A percentile compares a stretch with the other conserved stretches of the same genome.
phyloP scores from a whole-genome alignment of 177 flowering plant genomes.

The Vitis hybrid region DNA sequence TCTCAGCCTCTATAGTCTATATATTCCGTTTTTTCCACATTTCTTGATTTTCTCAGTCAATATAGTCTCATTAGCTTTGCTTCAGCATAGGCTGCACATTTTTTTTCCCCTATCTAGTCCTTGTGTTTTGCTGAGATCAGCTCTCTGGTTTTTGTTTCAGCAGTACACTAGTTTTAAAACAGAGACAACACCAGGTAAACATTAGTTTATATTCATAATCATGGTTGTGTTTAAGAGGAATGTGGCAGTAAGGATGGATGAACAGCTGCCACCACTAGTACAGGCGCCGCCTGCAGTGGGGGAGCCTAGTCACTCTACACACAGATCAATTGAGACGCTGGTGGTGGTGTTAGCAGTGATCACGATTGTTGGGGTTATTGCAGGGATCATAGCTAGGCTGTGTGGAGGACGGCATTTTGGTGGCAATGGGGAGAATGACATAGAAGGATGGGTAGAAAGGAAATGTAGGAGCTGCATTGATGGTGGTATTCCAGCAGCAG shows the following conservation, averaged over 20 bases:
- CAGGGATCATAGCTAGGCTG: constrained; percentile 64
- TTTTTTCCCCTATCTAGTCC: too few relatives aligned
- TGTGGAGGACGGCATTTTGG: constrained; percentile 64
- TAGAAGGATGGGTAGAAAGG: constrained; percentile 83
- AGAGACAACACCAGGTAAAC: not conserved
- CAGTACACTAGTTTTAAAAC: too few relatives aligned
- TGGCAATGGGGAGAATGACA: constrained; percentile 57
- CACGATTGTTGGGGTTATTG: constrained; percentile 54
- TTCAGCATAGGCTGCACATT: too few relatives aligned
- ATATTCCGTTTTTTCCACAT: not conserved
- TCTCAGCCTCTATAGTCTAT: too few relatives aligned
- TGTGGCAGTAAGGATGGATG: constrained; percentile 14
- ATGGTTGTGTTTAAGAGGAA: constrained; percentile 12
- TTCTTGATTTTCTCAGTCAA: not conserved
- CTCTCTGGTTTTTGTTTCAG: too few relatives aligned
- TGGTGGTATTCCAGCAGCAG: constrained; percentile 41
- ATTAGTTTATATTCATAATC: not conserved
- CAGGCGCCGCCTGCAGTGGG: constrained; percentile 15
- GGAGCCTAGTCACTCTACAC: constrained; percentile 29
- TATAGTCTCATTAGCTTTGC: too few relatives aligned
- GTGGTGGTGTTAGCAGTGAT: constrained; percentile 77
- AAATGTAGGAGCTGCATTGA: constrained; percentile 75
- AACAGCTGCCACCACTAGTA: constrained; percentile 29
- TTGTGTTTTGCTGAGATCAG: too few relatives aligned
- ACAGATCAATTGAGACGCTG: constrained; percentile 66